A percentile compares a stretch with the other conserved stretches of the same genome.
phyloP scores from a whole-genome alignment of 805 yeast genomes.

The Candida parachauliodes region DNA sequence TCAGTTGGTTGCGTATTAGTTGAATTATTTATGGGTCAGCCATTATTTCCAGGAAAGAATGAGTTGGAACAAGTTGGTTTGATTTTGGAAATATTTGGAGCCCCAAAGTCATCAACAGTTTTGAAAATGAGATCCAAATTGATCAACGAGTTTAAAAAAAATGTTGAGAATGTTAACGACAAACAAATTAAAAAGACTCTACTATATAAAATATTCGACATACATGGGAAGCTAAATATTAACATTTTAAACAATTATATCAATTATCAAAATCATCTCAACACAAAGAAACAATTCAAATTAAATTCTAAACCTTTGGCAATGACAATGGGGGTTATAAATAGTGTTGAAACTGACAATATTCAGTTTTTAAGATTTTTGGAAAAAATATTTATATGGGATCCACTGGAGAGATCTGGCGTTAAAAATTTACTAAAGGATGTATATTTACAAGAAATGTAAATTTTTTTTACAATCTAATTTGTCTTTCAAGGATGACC shows the following conservation, averaged over 20 bases:
- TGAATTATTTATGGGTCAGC: slow-evolving; percentile 34
- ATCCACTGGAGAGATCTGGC: slow-evolving; percentile 26
- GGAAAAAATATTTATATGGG: slow-evolving; percentile 33
- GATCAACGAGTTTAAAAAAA: slow-evolving; percentile 6
- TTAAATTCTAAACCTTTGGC: slow-evolving; percentile 28
- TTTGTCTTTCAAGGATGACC: slow-evolving; percentile 54
- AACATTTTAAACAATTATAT: slow-evolving; percentile 24
- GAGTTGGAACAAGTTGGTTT: slow-evolving; percentile 47
- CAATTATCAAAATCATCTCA: slow-evolving; percentile 2
- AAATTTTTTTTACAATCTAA: no score
- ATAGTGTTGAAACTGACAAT: slow-evolving; percentile 9
- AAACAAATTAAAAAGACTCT: slow-evolving; percentile 30
- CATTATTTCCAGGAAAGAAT: slow-evolving; percentile 46
- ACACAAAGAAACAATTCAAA: slow-evolving; percentile 21
- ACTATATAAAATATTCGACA: slow-evolving; percentile 36
- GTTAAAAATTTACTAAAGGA: slow-evolving; percentile 23
- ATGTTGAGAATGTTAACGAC: slow-evolving; percentile 20
- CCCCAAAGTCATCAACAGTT: slow-evolving; percentile 42
- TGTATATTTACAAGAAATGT: slow-evolving; percentile 17
- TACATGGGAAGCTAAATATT: slow-evolving; percentile 36
- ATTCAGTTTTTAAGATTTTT: slow-evolving; percentile 28
- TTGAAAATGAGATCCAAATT: slow-evolving; percentile 37
- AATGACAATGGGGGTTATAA: slow-evolving; percentile 21
- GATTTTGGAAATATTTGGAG: slow-evolving; percentile 44
- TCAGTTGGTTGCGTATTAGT: slow-evolving; percentile 41